phyloP scores from a whole-genome alignment of 441 rosid genomes.

The Erysimum pusillum region DNA sequence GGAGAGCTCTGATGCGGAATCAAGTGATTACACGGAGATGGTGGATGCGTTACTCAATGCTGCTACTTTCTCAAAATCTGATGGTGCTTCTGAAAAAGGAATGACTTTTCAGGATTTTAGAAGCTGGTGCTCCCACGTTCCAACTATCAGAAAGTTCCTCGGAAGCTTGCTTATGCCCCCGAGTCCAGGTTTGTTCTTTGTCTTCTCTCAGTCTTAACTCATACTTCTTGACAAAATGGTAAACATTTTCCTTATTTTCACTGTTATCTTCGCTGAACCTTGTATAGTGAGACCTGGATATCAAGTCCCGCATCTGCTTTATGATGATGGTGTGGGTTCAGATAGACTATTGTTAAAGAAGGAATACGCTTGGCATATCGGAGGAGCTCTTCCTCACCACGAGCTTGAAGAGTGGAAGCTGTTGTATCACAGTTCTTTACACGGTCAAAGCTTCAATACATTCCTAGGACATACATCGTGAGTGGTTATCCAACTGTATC shows the following conservation, averaged over 20 bases:
- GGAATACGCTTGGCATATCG: slow-evolving; percentile 95
- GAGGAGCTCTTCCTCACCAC: slow-evolving; percentile 82
- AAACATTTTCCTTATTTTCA: background rate
- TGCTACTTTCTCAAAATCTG: slow-evolving; percentile 64
- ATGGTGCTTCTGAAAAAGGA: slow-evolving; percentile 53
- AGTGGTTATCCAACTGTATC: slow-evolving; percentile 44
- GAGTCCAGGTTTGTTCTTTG: slow-evolving; percentile 59
- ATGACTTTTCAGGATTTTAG: slow-evolving; percentile 85
- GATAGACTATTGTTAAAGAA: slow-evolving; percentile 58
- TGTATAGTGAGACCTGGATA: slow-evolving; percentile 68
- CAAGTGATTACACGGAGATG: slow-evolving; percentile 51
- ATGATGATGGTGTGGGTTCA: slow-evolving; percentile 60
- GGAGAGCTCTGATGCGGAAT: slow-evolving; percentile 48
- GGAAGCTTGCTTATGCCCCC: slow-evolving; percentile 77
- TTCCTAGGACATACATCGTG: slow-evolving; percentile 77
- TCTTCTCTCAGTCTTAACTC: slow-evolving; percentile 3
- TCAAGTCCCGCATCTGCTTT: slow-evolving; percentile 69
- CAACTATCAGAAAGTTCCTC: slow-evolving; percentile 83
- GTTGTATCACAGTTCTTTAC: slow-evolving; percentile 77
- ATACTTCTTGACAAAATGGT: background rate
- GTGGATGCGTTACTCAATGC: slow-evolving; percentile 63
- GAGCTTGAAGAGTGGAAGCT: slow-evolving; percentile 89
- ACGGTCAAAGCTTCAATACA: slow-evolving; percentile 88
- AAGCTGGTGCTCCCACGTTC: slow-evolving; percentile 72
- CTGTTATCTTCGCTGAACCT: background rate